phyloP scores from a whole-genome alignment of 192 early-diverging fungal genomes.

The Dispira parvispora region DNA sequence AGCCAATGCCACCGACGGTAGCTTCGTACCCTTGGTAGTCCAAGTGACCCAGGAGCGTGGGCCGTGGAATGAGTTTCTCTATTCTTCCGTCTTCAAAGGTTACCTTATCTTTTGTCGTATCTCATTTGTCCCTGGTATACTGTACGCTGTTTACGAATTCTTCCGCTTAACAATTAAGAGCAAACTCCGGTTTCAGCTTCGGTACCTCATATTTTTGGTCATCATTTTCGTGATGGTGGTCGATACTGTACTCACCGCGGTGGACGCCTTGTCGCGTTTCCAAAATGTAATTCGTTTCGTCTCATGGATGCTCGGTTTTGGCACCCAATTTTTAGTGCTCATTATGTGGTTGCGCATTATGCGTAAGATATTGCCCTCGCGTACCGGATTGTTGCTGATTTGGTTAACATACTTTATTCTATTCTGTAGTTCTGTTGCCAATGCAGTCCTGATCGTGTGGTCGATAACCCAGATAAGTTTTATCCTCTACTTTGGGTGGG shows the following conservation, averaged over 20 bases:
- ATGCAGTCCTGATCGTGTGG: slow-evolving; percentile 2
- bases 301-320: slow-evolving; percentile 6
- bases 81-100: neutral
- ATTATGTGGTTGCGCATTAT: too few species aligned
- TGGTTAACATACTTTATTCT: too few species aligned
- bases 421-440: too few species aligned
- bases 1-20: neutral
- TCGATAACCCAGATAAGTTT: neutral
- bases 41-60: slow-evolving; percentile 1
- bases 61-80: slow-evolving; percentile 4
- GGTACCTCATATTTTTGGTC: slow-evolving; percentile 6
- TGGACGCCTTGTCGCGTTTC: neutral
- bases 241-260: neutral
- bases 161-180: neutral
- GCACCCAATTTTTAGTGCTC: too few species aligned
- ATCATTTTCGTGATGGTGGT: neutral
- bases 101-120: slow-evolving; percentile 5
- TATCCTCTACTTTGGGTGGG: slow-evolving; percentile 3
- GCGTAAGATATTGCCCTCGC: too few species aligned
- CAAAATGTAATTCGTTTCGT: slow-evolving; percentile 6
- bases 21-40: neutral
- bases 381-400: too few species aligned
- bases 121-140: neutral
- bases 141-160: slow-evolving; percentile 10
- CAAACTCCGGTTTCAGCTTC: slow-evolving; percentile 10